Base-by-base conservation (phyloP, 2,329 filamentous ascomycete genomes). In the Clarireedia paspali region DNA sequence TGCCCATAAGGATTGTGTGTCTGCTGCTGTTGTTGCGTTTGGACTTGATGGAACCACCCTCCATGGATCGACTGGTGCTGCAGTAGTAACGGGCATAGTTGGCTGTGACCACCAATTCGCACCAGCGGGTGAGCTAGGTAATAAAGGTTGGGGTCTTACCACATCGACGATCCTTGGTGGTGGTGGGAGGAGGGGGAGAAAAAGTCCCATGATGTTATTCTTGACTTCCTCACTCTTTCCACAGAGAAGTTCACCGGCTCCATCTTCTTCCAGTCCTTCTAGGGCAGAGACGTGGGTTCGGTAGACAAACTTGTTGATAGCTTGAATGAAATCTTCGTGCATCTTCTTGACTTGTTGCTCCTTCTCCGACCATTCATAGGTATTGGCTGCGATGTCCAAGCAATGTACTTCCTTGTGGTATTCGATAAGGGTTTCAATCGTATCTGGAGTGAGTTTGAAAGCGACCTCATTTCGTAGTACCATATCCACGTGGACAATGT, bases 401-500 rank as follows among this genome's bases (percentile, higher is more conserved):
- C 89, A 95, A 78, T 95, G 91, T 66, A 97, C 82, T 62, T 96
- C 89, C 78, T 94, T 91, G 81, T 99, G 94, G 73, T 95, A 95
- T 71, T 96, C 89, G 71, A 96, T 87, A 62, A 99, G 82, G 52
- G 88, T 76, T 68, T 96, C 91, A 74, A 99, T 99, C 60, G 91
- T 91, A 71, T 97, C 94, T 57, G 86, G 83, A 24, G 91, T 97
- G 68, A 99, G 82, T 81, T 99, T 99, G 82, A 91, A 97, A 64
- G 91, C 94, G 68, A 99, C 91, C 77, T 97, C 94, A 71, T 95
- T 94, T 73, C 91, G 88, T 67, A 95, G 84, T 58, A 99, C 92
- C 91, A 97, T 96, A 77, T 99, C 94, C 73, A 99, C 91, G 73
- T 97, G 92, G 59, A 99, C 94, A 66, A 97, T 92, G 72, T 99